Evolutionary conservation across 2,329 filamentous ascomycete genomes (phyloP).

Genomic region (Colletotrichum sp.): DNA sequence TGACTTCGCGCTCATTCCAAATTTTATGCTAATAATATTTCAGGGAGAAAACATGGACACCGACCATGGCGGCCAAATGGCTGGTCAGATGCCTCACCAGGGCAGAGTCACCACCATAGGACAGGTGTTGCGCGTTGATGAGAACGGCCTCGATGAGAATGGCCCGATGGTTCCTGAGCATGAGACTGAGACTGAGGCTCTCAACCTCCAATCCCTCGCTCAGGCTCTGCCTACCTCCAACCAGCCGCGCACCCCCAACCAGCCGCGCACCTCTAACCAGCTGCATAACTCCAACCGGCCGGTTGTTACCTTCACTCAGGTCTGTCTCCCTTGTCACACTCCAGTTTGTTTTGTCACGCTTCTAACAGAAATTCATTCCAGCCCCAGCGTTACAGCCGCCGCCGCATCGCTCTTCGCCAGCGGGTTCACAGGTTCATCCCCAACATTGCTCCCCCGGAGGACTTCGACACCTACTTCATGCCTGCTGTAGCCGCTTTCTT

Average conservation of each 20-base stretch:
- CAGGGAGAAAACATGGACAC: background rate
- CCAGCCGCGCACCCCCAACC: background rate
- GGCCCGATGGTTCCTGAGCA: background rate
- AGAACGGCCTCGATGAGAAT: background rate
- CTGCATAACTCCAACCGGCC: too few species aligned
- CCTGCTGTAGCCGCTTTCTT: background rate
- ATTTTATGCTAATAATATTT: background rate
- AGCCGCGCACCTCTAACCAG: too few species aligned
- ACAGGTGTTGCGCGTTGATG: background rate
- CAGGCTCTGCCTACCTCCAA: background rate
- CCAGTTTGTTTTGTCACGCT: background rate
- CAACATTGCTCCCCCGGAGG: background rate
- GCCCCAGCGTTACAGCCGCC: background rate
- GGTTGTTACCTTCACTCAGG: background rate
- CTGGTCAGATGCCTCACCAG: background rate
- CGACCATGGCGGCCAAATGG: background rate
- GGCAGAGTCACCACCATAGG: background rate
- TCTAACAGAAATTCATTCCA: background rate
- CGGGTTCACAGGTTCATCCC: background rate
- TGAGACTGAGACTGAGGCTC: background rate
- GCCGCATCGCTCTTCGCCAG: background rate
- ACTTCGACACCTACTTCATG: background rate
- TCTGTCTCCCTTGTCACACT: background rate
- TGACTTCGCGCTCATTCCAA: background rate
- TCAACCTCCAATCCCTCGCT: background rate